Evolutionary conservation across 2,329 filamentous ascomycete genomes (phyloP).

Genomic region (Aspergillus pseudoviridinutans): DNA sequence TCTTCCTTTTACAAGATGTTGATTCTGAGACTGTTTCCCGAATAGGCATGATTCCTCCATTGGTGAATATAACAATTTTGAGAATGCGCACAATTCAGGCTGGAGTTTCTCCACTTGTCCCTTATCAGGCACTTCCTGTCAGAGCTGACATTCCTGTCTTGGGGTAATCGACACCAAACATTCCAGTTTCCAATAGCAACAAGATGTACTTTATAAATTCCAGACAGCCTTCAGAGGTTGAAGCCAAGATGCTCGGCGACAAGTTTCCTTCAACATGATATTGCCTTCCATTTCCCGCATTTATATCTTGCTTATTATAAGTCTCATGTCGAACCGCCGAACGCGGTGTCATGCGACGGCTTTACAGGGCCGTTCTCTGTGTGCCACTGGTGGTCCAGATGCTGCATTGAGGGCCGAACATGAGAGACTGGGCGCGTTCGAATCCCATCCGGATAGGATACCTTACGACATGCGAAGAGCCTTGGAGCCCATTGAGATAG

Average conservation of each 20-base stretch:
- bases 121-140: background rate
- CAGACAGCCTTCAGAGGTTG: background rate
- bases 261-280: background rate
- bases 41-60: background rate
- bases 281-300: conserved; percentile 10
- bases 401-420: conserved; percentile 23
- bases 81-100: background rate
- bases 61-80: background rate
- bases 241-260: background rate
- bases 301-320: conserved; percentile 15
- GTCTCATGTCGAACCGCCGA: conserved; percentile 12
- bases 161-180: background rate
- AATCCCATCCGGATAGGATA: conserved; percentile 6
- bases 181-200: background rate
- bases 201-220: background rate
- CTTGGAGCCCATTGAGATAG: conserved; percentile 30
- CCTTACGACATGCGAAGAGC: conserved; percentile 17
- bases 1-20: background rate
- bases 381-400: conserved; percentile 29
- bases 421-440: conserved; percentile 18
- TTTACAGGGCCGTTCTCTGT: conserved; percentile 22
- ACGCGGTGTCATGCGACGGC: conserved; percentile 15
- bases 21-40: background rate
- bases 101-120: background rate
- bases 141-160: conserved; percentile 1